Conservation (phyloP, 495 filamentous ascomycete genomes). For the Hypoxylon cercidicola region DNA sequence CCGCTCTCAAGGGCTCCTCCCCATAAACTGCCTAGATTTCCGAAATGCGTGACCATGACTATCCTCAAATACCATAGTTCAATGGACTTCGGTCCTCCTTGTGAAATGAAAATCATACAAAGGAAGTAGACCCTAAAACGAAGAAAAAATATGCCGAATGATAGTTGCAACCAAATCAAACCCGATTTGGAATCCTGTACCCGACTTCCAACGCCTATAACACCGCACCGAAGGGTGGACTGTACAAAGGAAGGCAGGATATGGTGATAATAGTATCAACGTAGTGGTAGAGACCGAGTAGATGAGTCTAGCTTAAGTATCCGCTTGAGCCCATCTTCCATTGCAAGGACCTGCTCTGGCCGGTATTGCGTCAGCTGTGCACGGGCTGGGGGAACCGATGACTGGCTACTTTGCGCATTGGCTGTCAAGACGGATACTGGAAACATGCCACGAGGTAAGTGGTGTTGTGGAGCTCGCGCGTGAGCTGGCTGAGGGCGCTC, state of each 20-base stretch:
- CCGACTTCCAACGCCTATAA: constrained; percentile 20
- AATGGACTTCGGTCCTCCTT: constrained; percentile 22
- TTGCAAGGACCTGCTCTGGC: constrained; percentile 50
- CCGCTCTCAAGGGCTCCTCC: constrained; percentile 21
- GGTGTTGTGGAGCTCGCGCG: constrained; percentile 9
- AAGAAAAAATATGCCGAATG: constrained; percentile 13
- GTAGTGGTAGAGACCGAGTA: constrained; percentile 12
- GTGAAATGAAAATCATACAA: constrained; percentile 31
- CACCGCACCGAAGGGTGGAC: constrained; percentile 17
- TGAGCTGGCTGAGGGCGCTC: constrained; percentile 29
- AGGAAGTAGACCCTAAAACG: constrained; percentile 1
- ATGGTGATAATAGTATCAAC: constrained; percentile 10
- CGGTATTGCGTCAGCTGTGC: constrained; percentile 30
- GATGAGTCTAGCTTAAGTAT: constrained; percentile 58
- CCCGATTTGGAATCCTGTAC: constrained; percentile 6
- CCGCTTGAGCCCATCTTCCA: constrained; percentile 62
- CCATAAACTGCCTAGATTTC: constrained; percentile 42
- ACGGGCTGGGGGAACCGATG: constrained; percentile 18
- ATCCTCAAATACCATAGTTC: constrained; percentile 36
- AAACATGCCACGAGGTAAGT: constrained; percentile 34
- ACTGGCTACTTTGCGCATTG: constrained; percentile 28
- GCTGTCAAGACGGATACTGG: constrained; percentile 38
- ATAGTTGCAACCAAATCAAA: constrained; percentile 14
- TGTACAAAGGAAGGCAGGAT: constrained; percentile 23
- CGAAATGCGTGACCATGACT: constrained; percentile 41